phyloP scores from a whole-genome alignment of 2,329 filamentous ascomycete species.

The Rutstroemia sp. region DNA sequence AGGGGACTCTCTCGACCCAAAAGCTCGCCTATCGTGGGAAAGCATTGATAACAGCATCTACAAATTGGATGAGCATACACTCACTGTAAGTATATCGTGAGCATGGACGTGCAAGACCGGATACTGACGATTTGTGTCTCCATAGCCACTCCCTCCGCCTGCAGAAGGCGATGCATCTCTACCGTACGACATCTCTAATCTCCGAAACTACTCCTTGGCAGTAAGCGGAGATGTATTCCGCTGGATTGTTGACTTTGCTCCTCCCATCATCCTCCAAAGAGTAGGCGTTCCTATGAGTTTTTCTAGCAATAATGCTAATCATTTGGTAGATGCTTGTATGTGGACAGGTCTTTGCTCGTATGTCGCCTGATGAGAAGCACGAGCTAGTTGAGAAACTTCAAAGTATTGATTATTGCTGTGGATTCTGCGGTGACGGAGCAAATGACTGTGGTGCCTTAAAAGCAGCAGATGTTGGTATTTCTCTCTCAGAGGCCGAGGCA shows the following conservation, averaged over 20 bases:
- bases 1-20: conserved; percentile 67
- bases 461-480: conserved; percentile 95
- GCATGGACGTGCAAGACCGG: conserved; percentile 32
- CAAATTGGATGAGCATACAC: conserved; percentile 68
- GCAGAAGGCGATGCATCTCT: conserved; percentile 71
- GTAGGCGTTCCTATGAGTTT: conserved; percentile 34
- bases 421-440: conserved; percentile 94
- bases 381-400: conserved; percentile 96
- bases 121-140: background rate
- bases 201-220: conserved; percentile 81
- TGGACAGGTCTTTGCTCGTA: conserved; percentile 91
- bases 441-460: conserved; percentile 97
- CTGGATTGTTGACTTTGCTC: conserved; percentile 90
- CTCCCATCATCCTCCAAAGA: conserved; percentile 66
- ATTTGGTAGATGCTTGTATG: conserved; percentile 69
- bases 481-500: conserved; percentile 92
- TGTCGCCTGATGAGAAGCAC: conserved; percentile 98
- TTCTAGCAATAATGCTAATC: conserved; percentile 9
- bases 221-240: conserved; percentile 91
- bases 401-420: conserved; percentile 88
- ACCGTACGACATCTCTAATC: conserved; percentile 74
- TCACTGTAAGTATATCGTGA: conserved; percentile 45
- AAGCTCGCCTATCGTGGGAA: conserved; percentile 77
- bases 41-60: conserved; percentile 83
- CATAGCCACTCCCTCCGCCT: conserved; percentile 56